These are phyloP conservation scores for Cordyceps pruinosa DNA, from an alignment of 2,329 filamentous ascomycete species.

Conservation along the genomic window DNA sequence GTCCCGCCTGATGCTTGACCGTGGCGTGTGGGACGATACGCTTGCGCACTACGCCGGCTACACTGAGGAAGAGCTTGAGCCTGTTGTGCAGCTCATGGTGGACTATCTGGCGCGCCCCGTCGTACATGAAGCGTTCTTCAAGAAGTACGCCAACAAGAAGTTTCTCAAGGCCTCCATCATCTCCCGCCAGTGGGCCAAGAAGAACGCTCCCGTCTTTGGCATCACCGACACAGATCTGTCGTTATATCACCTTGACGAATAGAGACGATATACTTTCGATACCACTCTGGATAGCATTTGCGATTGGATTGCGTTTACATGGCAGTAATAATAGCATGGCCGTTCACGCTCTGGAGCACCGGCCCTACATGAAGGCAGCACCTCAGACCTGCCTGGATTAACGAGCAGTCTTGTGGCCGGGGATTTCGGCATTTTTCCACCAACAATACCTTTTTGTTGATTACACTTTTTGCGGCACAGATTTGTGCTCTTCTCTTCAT, in stretches of 20 bases:
- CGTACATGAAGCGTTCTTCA: conserved; percentile 95
- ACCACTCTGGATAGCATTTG: conserved; percentile 15
- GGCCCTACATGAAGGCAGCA: conserved; percentile 13
- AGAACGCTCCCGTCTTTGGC: conserved; percentile 54
- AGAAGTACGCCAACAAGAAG: conserved; percentile 99
- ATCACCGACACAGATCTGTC: conserved; percentile 43
- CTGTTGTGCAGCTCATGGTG: conserved; percentile 89
- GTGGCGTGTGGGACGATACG: conserved; percentile 86
- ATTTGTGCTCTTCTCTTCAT: conserved; percentile 29
- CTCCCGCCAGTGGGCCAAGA: conserved; percentile 89
- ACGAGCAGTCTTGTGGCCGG: conserved; percentile 19
- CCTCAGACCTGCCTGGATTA: conserved; percentile 20
- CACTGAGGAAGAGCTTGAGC: conserved; percentile 84
- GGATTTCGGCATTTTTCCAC: conserved; percentile 20
- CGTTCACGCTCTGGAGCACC: conserved; percentile 11
- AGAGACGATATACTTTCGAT: conserved; percentile 13
- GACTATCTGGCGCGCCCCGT: conserved; percentile 91
- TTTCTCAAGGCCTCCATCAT: conserved; percentile 95
- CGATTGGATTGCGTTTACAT: conserved; percentile 28
- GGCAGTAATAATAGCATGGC: conserved; percentile 25
- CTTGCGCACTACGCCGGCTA: conserved; percentile 90
- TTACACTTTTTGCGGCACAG: conserved; percentile 27
- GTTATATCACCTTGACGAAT: conserved; percentile 39
- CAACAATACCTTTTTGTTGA: conserved; percentile 25
- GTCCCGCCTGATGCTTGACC: conserved; percentile 80